These are phyloP conservation scores for Colletotrichum theobromicola DNA, from an alignment of 2,329 filamentous ascomycete genomes.

Conservation along the genomic window DNA sequence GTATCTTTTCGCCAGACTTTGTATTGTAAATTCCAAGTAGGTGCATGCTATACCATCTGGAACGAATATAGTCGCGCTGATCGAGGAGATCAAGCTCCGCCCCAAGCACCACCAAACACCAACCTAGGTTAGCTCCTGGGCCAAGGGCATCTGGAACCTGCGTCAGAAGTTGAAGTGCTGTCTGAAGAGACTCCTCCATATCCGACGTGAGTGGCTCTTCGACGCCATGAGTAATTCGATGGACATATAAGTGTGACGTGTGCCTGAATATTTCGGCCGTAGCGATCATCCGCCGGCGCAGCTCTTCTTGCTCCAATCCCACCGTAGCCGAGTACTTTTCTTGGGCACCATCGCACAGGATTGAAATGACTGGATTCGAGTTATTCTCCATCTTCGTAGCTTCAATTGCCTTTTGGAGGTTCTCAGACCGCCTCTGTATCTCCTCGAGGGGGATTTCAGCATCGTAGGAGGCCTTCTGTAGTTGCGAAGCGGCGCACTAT, in stretches of 20 bases:
- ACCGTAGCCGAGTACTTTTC: background rate
- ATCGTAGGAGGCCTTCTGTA: background rate
- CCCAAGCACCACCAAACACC: conserved; percentile 9
- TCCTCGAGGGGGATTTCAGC: background rate
- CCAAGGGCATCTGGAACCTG: conserved; percentile 6
- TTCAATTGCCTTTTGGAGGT: background rate
- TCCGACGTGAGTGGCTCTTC: background rate
- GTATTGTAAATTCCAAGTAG: conserved; percentile 1
- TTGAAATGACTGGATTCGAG: background rate
- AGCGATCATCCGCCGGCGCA: background rate
- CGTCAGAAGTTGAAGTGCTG: background rate
- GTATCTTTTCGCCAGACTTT: background rate
- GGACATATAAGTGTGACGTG: conserved; percentile 6
- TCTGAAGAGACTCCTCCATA: background rate
- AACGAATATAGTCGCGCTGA: background rate
- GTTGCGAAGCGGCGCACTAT: background rate
- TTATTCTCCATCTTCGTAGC: background rate
- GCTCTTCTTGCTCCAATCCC: conserved; percentile 7
- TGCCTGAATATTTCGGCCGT: conserved; percentile 13
- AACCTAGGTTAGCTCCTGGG: conserved; percentile 6
- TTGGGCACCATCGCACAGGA: background rate
- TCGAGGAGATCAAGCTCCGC: background rate
- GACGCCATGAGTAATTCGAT: background rate
- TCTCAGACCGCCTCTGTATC: background rate
- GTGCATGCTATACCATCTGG: background rate